phyloP scores from a whole-genome alignment of 352 stramenopile species.

The Phytophthora rubi region DNA sequence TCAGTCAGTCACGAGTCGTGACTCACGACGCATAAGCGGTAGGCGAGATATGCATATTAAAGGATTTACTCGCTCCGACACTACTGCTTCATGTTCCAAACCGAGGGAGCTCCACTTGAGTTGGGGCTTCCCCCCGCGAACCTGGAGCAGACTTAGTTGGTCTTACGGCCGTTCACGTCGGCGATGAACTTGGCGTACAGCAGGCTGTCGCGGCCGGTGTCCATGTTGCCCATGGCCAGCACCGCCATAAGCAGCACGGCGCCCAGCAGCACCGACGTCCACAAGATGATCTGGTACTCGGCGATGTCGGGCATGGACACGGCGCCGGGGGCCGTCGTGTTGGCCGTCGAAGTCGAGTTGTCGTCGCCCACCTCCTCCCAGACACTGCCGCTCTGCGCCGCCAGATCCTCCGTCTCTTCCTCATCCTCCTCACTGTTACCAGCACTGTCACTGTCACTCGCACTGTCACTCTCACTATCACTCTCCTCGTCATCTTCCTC shows the following conservation, averaged over 20 bases:
- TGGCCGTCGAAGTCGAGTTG: slow-evolving; percentile 31
- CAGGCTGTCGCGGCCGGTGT: slow-evolving; percentile 75
- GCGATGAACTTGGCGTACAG: slow-evolving; percentile 89
- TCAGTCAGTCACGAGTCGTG: neutral
- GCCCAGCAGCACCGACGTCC: slow-evolving; percentile 73
- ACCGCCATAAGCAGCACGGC: slow-evolving; percentile 57
- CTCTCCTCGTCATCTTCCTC: slow-evolving; percentile 1
- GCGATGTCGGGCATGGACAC: slow-evolving; percentile 69
- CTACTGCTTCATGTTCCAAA: slow-evolving; percentile 16
- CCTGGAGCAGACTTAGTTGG: slow-evolving; percentile 37
- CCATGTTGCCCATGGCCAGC: slow-evolving; percentile 74
- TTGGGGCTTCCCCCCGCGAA: no score
- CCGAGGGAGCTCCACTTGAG: slow-evolving; percentile 9
- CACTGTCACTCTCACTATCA: neutral
- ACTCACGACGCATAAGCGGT: neutral
- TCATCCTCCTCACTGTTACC: slow-evolving; percentile 14
- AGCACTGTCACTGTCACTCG: neutral
- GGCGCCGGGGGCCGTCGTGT: slow-evolving; percentile 34
- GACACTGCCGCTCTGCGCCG: slow-evolving; percentile 29
- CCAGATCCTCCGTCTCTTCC: slow-evolving; percentile 22
- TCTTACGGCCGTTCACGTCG: slow-evolving; percentile 58
- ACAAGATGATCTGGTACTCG: slow-evolving; percentile 86
- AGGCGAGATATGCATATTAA: slow-evolving; percentile 14
- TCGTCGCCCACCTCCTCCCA: slow-evolving; percentile 26
- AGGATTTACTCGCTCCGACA: slow-evolving; percentile 31